Base-by-base conservation (phyloP, 73 alveolate species). In the Loxodes magnus region DNA sequence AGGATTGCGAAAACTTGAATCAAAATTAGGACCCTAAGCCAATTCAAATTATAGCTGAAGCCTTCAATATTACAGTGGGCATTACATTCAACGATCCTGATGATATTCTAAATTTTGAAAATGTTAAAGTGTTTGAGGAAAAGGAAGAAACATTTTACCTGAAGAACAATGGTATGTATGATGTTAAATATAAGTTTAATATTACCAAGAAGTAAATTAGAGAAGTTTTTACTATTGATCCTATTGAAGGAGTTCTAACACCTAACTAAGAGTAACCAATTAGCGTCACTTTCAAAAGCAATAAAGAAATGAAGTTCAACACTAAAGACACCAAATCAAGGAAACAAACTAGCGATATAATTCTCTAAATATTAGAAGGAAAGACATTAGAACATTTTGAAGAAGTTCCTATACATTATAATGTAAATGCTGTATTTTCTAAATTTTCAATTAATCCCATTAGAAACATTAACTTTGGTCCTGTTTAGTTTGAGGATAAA, bases 391-490 rank as follows among this genome's bases (percentile, higher is more conserved):
- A 85, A 46, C 59, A 74, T 43, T 86, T 72, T 67, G 76, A 86
- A 37, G 92, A 88, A 39, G 74, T 93, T 23, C 96, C 96, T 15
- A 93, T 93, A 7, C 82, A 90, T 67, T 97, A 82, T 3, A 80
- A 84, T 56, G 94, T 87, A 19, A 94, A 93, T 53, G 79, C 98
- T 16, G 96, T 90, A 16, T 93, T 86, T 54, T 66, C 94, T 43
- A 93, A 93, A 61, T 93, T 90, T 67, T 55, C 92, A 5, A 93
- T 93, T 6, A 78, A 84, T 41, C 99, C 99, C 5, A 74, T 94
- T 10, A 89, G 90, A 72, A 93, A 92, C 77, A 90, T 93, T 12
- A 93, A 93, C 66, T 93, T 93, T 60, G 99, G 99, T 17, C 96
- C 98, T 3, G 67, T 93, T 57, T 82, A 86, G 56, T 93, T 81